Evolutionary conservation across 2,329 filamentous ascomycete genomes (phyloP), one percentile per base, ranked within the genome.

Genomic region (Colletotrichum echinochloae): DNA sequence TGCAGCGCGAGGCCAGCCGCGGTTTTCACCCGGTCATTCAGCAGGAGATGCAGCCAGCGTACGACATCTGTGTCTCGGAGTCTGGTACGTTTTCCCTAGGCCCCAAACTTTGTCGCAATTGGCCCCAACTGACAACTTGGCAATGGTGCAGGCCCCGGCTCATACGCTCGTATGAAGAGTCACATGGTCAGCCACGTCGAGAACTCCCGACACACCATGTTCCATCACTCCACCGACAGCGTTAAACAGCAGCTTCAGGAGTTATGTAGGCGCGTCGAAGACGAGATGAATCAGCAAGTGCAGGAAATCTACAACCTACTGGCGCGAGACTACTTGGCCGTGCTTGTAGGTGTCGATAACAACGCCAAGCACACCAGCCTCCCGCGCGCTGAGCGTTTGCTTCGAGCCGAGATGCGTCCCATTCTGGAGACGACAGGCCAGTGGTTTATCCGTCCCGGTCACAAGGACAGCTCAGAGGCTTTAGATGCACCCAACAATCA

Each of bases 161-260:
- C 66, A 1, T 77, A 55, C 39, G 72, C 60, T 46, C 75, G 76
- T 11, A 77, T 77, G 76, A 77, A 77, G 70, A 52, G 51, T 12
- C 56, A 72, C 39, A 76, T 77, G 75, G 44, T 72, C 8, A 28
- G 20, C 3, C 75, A 76, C 60, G 76, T 77, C n/a, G 63, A 65
- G 4, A 41, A 33, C 2, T 20, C 60, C 2, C 65, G 68, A 11
- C 37, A 63, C 7, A 60, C 28, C 41, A 77, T 76, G 73, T 77
- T 77, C 55, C 66, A 60, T 23, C 54, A 51, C n/a, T 55, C 69
- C 44, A 65, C 69, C 3, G 61, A 72, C 57, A 69, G 33, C 16
- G 75, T 77, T 9, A 65, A 66, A 44, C 18, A 60, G 14, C 72
- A 74, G 56, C 73, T 78, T 18, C 57, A 48, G 46, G 37, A 35